Conservation (phyloP, 768 basidiomycete genomes). For the Favolaschia claudopus region DNA sequence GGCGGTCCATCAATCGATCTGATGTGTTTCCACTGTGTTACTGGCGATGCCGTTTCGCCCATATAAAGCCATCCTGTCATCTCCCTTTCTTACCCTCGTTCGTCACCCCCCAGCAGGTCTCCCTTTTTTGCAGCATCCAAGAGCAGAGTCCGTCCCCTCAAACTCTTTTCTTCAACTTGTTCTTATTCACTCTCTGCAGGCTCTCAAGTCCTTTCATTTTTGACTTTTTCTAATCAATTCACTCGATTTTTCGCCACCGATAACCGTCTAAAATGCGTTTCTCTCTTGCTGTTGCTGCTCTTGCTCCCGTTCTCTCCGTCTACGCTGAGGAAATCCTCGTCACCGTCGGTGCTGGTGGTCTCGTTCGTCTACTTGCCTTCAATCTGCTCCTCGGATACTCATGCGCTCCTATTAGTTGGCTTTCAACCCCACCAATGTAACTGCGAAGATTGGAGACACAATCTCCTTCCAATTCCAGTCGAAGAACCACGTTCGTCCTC, state of each 20-base stretch:
- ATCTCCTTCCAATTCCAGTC: slow-evolving; percentile 59
- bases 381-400: not conserved
- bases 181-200: slow-evolving; percentile 31
- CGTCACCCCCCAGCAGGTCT: slow-evolving; percentile 41
- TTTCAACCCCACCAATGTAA: slow-evolving; percentile 49
- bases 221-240: slow-evolving; percentile 30
- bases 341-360: slow-evolving; percentile 50
- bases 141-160: slow-evolving; percentile 54
- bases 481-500: slow-evolving; percentile 52
- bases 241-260: slow-evolving; percentile 35
- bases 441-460: slow-evolving; percentile 53
- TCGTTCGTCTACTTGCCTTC: slow-evolving; percentile 1
- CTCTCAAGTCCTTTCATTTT: slow-evolving; percentile 40
- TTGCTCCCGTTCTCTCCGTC: slow-evolving; percentile 45
- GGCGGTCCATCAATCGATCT: too few relatives aligned
- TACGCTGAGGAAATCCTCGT: slow-evolving; percentile 46
- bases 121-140: slow-evolving; percentile 42
- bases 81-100: slow-evolving; percentile 15
- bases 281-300: slow-evolving; percentile 50
- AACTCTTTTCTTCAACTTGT: not conserved
- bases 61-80: slow-evolving; percentile 8
- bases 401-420: slow-evolving; percentile 35
- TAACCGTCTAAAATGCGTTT: slow-evolving; percentile 55
- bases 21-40: too few relatives aligned
- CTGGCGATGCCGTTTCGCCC: too few relatives aligned